Conservation (phyloP, 2,329 filamentous ascomycete genomes). For the Fusarium liriodendri region DNA sequence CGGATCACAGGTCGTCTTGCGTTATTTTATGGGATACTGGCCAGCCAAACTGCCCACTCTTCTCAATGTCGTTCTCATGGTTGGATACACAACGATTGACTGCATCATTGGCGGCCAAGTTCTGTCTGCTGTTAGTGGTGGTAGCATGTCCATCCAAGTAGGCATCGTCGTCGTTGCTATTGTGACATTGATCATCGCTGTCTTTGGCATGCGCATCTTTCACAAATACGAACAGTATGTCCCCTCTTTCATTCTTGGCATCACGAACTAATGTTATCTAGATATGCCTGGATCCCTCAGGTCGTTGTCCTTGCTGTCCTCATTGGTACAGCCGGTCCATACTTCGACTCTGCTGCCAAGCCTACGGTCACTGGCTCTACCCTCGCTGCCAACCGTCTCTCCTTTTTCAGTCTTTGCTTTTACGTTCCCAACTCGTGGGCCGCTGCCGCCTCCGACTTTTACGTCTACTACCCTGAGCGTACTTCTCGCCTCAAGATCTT, state of each 20-base stretch:
- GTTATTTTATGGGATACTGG: constrained; percentile 80
- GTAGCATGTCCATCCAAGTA: constrained; percentile 75
- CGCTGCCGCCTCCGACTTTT: constrained; percentile 81
- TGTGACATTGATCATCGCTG: constrained; percentile 79
- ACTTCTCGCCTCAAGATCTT: constrained; percentile 74
- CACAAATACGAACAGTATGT: constrained; percentile 74
- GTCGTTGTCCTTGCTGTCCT: constrained; percentile 79
- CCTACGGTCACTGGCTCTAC: constrained; percentile 70
- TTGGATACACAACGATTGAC: constrained; percentile 84
- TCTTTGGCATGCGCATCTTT: constrained; percentile 64
- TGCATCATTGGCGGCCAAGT: constrained; percentile 84
- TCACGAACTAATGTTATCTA: constrained; percentile 18
- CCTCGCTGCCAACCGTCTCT: constrained; percentile 69
- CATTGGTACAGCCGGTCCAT: constrained; percentile 72
- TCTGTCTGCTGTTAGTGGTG: constrained; percentile 76
- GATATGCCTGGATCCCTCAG: constrained; percentile 68
- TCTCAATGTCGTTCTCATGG: constrained; percentile 67
- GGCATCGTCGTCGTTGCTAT: constrained; percentile 82
- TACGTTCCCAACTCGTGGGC: constrained; percentile 69
- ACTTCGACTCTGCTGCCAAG: constrained; percentile 71
- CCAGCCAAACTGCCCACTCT: constrained; percentile 47
- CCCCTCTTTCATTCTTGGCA: rapidly evolving
- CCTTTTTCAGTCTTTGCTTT: constrained; percentile 77
- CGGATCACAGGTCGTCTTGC: constrained; percentile 65
- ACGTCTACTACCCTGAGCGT: constrained; percentile 77